Evolutionary conservation across 495 filamentous ascomycete genomes (phyloP), one percentile per base, ranked within the genome.

Genomic region (Penicillium ucsense): DNA sequence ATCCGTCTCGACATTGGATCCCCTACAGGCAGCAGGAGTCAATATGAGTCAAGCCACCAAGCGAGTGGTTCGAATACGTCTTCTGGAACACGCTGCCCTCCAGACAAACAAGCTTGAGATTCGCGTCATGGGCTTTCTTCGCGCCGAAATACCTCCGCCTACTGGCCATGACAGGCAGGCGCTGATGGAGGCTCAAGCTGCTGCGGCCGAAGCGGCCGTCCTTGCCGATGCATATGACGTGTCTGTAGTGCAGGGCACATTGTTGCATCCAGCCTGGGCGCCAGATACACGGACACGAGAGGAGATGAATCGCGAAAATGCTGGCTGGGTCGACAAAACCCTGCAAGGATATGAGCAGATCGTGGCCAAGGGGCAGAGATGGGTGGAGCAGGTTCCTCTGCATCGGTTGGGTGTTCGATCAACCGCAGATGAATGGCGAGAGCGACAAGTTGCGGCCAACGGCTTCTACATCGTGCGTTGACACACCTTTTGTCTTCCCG

Each of bases 351-450:
- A 66, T 49, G 55, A 57, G 2, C 69, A 66, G 38, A 55, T 66
- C 0, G 55, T 68, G 32, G 52, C 61, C 7, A 65, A 65, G 1
- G 67, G 73, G 1, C 76, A 80, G 60, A 70, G 58, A 44, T 68
- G 68, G 45, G 59, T 79, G 10, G 76, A 78, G 41, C 70, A 68
- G 42, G 61, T 81, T 2, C 77, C 77, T 3, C 50, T 83, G 33
- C 74, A 83, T 53, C 56, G 64, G 39, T 54, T 76, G 5, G 81
- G 81, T 0, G 70, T 84, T 40, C 68, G 82, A 31, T 73, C 67
- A 8, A 59, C 62, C 4, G 60, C 63, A n/a, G 79, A 72, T 20
- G 66, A 64, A 41, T 57, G 63, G 31, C 70, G 63, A 58, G 80
- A 83, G 54, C 57, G 49, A 37, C 53, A 62, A 30, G 47, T 71